Conservation (phyloP, 176 grass and related monocot genomes). For the Cymbopogon citratus region DNA sequence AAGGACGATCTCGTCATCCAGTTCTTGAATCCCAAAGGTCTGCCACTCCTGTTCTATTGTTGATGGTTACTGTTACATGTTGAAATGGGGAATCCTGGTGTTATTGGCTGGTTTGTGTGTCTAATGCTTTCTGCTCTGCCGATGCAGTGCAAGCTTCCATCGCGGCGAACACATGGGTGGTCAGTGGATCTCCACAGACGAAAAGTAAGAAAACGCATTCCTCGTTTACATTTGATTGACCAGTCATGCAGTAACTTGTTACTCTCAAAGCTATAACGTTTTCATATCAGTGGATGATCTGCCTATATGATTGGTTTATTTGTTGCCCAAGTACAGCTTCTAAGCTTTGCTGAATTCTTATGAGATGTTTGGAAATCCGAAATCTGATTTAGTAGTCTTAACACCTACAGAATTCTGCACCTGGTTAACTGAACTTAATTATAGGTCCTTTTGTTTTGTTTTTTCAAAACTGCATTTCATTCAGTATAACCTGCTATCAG, state of each 20-base stretch:
- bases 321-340: background rate
- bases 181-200: conserved; percentile 88
- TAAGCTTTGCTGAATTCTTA: background rate
- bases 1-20: conserved; percentile 98
- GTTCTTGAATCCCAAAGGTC: conserved; percentile 94
- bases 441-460: no score
- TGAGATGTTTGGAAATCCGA: background rate
- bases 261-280: background rate
- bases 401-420: background rate
- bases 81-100: background rate
- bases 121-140: background rate
- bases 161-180: conserved; percentile 95
- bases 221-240: background rate
- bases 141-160: conserved; percentile 95
- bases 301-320: background rate
- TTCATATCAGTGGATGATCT: background rate
- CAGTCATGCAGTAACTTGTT: background rate
- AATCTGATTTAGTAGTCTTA: background rate
- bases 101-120: background rate
- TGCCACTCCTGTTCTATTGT: background rate
- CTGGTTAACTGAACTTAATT: background rate
- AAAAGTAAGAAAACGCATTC: conserved; percentile 54
- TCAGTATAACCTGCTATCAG: no score
- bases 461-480: background rate
- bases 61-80: background rate